Percentiles rank a stretch among this genome's conserved stretches.
phyloP scores from a whole-genome alignment of 345 rosid genomes.

The Cardamine occulta region DNA sequence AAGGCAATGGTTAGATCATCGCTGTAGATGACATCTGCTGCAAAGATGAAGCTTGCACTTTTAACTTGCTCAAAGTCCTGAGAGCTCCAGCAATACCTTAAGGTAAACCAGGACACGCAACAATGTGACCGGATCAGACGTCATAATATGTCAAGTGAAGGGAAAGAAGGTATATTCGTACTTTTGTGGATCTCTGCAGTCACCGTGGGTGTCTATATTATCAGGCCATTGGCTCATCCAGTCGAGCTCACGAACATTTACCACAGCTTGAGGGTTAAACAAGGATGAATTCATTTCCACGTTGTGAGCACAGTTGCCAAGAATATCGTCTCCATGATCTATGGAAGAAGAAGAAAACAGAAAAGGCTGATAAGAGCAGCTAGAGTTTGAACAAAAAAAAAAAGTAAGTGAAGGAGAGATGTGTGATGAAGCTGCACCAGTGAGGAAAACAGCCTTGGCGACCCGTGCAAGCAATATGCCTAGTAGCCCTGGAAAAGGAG shows the following conservation, averaged over 20 bases:
- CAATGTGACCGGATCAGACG: neutral
- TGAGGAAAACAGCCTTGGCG: slow-evolving; percentile 73
- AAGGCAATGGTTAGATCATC: slow-evolving; percentile 44
- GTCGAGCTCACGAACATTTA: slow-evolving; percentile 77
- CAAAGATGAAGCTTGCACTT: slow-evolving; percentile 37
- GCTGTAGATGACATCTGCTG: slow-evolving; percentile 47
- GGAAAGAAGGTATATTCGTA: slow-evolving; percentile 22
- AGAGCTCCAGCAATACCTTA: slow-evolving; percentile 42
- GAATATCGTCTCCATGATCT: slow-evolving; percentile 72
- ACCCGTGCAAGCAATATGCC: slow-evolving; percentile 74
- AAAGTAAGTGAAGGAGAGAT: neutral
- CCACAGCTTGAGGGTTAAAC: slow-evolving; percentile 47
- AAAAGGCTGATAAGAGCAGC: neutral
- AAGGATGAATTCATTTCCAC: slow-evolving; percentile 54
- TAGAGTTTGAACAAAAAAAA: neutral
- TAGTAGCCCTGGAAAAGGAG: slow-evolving; percentile 59
- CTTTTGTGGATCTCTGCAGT: slow-evolving; percentile 47
- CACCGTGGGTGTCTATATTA: slow-evolving; percentile 33
- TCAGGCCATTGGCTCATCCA: slow-evolving; percentile 80
- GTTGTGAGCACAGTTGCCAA: slow-evolving; percentile 67
- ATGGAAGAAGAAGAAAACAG: slow-evolving; percentile 10
- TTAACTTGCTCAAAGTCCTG: slow-evolving; percentile 39
- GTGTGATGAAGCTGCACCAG: slow-evolving; percentile 48
- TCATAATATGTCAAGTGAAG: slow-evolving; percentile 4
- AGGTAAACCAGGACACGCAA: neutral